Percentiles rank a stretch among this genome's conserved stretches.
Evolutionary conservation across 352 stramenopile species (phyloP).

Genomic region (Phytophthora litchii): DNA sequence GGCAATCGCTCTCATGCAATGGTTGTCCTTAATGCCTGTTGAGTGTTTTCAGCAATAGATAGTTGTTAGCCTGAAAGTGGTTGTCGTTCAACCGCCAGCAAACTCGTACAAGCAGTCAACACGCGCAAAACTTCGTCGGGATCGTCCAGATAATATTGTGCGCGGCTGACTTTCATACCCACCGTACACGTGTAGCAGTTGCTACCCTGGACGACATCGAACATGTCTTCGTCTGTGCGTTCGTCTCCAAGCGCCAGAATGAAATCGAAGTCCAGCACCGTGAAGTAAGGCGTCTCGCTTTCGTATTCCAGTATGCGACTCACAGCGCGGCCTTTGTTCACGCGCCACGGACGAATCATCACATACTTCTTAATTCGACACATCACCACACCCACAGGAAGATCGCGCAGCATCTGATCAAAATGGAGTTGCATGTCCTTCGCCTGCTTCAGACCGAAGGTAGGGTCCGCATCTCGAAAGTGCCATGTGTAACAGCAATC

Average conservation of each 20-base stretch:
- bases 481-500: constrained; percentile 90
- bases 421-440: constrained; percentile 92
- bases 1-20: not conserved
- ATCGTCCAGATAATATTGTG: constrained; percentile 85
- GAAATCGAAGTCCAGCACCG: constrained; percentile 82
- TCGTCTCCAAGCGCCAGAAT: constrained; percentile 88
- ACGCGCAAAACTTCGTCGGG: constrained; percentile 81
- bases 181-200: constrained; percentile 91
- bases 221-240: constrained; percentile 91
- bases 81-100: constrained; percentile 44
- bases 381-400: constrained; percentile 86
- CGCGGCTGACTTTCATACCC: constrained; percentile 86
- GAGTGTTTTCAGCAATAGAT: constrained; percentile 13
- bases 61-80: constrained; percentile 24
- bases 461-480: constrained; percentile 85
- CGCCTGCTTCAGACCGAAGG: constrained; percentile 85
- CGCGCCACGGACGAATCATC: constrained; percentile 82
- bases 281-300: constrained; percentile 77
- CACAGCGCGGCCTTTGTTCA: constrained; percentile 88
- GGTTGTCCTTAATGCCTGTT: not conserved
- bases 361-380: constrained; percentile 91
- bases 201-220: constrained; percentile 87
- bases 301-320: constrained; percentile 86
- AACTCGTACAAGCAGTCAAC: constrained; percentile 71
- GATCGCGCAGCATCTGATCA: constrained; percentile 88